Base-by-base conservation (phyloP, 2,329 filamentous ascomycete genomes). In the Cladophialophora immunda region DNA sequence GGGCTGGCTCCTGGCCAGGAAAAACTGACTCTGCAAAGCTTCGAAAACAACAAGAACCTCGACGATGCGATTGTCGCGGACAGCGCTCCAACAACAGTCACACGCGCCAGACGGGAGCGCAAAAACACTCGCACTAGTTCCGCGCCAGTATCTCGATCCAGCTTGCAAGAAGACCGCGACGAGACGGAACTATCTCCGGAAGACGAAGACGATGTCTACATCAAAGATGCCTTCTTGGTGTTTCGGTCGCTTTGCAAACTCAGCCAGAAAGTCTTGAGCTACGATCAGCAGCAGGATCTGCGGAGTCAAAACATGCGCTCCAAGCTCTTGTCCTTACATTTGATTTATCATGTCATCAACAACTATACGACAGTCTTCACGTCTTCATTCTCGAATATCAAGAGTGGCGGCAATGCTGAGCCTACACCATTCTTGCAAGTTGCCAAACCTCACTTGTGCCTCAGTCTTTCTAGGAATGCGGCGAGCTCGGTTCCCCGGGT, bases 221-320 rank as follows among this genome's bases (percentile, higher is more conserved):
- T 98, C 73, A 92, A 95, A 73, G 95, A 99, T 80, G 94, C 95
- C 9, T 99, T 98, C 78, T 87, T 99, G 25, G 93, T 99, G 54
- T 98, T 99, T 81, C 88, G 95, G 34, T 97, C 95, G 2, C 95
- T 99, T 82, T 99, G 96, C 84, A 97, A 97, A 79, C 84, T 99
- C 54, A 97, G 94, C 66, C 97, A 94, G 69, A 99, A 99, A 78
- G 83, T 93, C 47, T 84, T 99, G 29, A 89, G 92, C 8, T 89
- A 93, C 2, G 95, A 99, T 69, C 94, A 98, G 78, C 89, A 97
- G 22, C 93, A 94, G 75, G 95, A 99, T 75, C 82, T 97, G 59
- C 93, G 93, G 64, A 94, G 94, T 19, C 94, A 97, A 76, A 92
- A 94, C 41, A 99, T 99, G 94, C 90, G 95, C 68, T 97, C 94